phyloP scores from a whole-genome alignment of 208 protist genomes.

The Wallacemonas sp. region DNA sequence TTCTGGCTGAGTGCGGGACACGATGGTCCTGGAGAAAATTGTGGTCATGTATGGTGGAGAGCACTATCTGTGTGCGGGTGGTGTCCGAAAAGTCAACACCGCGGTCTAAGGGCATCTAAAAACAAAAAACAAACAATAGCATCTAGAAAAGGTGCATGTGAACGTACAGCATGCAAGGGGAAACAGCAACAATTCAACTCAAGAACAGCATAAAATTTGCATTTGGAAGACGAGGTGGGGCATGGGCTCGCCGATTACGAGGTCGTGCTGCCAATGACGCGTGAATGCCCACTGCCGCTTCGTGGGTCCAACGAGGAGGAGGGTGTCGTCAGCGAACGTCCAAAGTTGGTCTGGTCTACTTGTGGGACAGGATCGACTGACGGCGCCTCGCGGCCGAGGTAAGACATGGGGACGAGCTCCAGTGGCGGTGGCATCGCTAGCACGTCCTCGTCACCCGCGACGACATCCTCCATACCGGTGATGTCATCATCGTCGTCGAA shows the following conservation, averaged over 20 bases:
- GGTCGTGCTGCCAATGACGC: background rate
- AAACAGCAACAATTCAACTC: too few relatives aligned
- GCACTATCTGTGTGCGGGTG: too few relatives aligned
- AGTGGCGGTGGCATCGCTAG: background rate
- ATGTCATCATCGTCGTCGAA: constrained; percentile 20
- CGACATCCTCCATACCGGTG: background rate
- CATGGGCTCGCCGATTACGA: too few relatives aligned
- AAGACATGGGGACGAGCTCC: background rate
- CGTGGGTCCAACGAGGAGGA: constrained; percentile 12
- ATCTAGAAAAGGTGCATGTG: constrained; percentile 1
- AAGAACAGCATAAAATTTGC: too few relatives aligned
- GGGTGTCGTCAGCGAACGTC: constrained; percentile 37
- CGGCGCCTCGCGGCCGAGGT: too few relatives aligned
- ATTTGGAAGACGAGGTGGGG: too few relatives aligned
- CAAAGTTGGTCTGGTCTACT: constrained; percentile 14
- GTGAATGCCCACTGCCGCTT: too few relatives aligned
- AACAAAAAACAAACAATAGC: background rate
- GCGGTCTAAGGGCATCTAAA: too few relatives aligned
- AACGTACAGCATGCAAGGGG: background rate
- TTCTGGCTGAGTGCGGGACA: too few relatives aligned
- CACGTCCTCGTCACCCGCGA: background rate
- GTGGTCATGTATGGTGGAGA: too few relatives aligned
- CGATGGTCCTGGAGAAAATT: too few relatives aligned
- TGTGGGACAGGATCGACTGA: constrained; percentile 10
- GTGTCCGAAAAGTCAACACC: too few relatives aligned